These are phyloP conservation scores for Ilyonectria destructans DNA, from an alignment of 2,329 filamentous ascomycete genomes.

Conservation along the genomic window DNA sequence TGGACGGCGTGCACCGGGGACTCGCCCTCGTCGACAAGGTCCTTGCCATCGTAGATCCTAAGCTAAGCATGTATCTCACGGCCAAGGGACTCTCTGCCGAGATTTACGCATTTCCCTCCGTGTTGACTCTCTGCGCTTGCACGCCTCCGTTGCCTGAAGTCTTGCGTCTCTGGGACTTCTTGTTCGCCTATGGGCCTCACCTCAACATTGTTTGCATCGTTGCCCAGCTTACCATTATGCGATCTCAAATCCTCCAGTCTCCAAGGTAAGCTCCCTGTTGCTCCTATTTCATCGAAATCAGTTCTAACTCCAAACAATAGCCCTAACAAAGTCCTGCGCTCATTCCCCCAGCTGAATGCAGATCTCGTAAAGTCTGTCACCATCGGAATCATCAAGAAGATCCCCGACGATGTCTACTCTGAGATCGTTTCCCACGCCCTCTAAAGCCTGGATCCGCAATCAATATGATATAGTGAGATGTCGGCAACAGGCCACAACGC, in stretches of 20 bases:
- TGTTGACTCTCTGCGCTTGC: slow-evolving; percentile 94
- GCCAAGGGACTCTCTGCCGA: slow-evolving; percentile 92
- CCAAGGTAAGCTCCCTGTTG: slow-evolving; percentile 74
- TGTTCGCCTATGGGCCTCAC: slow-evolving; percentile 96
- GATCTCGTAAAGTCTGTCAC: slow-evolving; percentile 89
- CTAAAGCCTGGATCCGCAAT: slow-evolving; percentile 53
- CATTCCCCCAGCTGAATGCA: slow-evolving; percentile 87
- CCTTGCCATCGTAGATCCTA: slow-evolving; percentile 90
- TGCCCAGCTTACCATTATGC: slow-evolving; percentile 91
- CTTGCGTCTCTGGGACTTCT: slow-evolving; percentile 93
- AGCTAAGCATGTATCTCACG: slow-evolving; percentile 87
- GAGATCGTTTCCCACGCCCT: slow-evolving; percentile 92
- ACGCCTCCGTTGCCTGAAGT: slow-evolving; percentile 96
- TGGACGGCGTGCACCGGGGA: slow-evolving; percentile 97
- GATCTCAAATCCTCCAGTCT: slow-evolving; percentile 86
- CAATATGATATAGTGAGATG: not conserved
- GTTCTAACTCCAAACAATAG: slow-evolving; percentile 65
- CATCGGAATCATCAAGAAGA: slow-evolving; percentile 88
- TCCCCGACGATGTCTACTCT: slow-evolving; percentile 91
- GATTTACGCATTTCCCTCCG: slow-evolving; percentile 96
- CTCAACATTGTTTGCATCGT: slow-evolving; percentile 97
- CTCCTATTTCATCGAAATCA: not conserved
- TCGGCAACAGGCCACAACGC: slow-evolving; percentile 12
- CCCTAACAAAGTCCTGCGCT: slow-evolving; percentile 92
- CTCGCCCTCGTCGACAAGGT: slow-evolving; percentile 94